Evolutionary conservation across 495 filamentous ascomycete species (phyloP).

Genomic region (Neurospora sp.): DNA sequence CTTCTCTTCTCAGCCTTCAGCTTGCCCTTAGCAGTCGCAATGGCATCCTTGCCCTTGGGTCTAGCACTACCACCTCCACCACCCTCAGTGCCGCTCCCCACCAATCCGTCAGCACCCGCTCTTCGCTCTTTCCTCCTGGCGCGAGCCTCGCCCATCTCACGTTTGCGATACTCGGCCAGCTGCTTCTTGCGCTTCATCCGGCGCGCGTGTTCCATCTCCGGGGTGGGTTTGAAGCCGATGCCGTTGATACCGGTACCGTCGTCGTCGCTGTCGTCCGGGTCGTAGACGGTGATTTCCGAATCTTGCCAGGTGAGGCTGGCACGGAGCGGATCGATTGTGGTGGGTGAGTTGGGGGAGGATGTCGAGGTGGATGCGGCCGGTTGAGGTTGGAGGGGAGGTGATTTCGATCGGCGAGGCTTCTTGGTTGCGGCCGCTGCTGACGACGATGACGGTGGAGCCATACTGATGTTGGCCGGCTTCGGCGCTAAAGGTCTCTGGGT

Average conservation of each 20-base stretch:
- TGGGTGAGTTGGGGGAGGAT: constrained; percentile 3
- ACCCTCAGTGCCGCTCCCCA: background rate
- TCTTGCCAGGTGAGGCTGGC: constrained; percentile 69
- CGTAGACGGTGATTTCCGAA: constrained; percentile 74
- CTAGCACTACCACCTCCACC: background rate
- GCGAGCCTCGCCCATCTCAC: constrained; percentile 77
- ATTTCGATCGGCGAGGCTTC: constrained; percentile 30
- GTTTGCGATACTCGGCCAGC: constrained; percentile 69
- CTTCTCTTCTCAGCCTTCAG: constrained; percentile 15
- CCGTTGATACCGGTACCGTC: constrained; percentile 80
- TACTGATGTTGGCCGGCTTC: constrained; percentile 3
- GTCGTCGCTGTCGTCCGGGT: constrained; percentile 61
- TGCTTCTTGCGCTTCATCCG: constrained; percentile 69
- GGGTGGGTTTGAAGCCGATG: constrained; percentile 82
- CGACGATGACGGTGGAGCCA: background rate
- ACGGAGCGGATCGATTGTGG: constrained; percentile 40
- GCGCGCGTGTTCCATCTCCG: constrained; percentile 68
- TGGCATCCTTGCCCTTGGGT: background rate
- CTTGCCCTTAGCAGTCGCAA: constrained; percentile 3
- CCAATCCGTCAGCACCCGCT: constrained; percentile 19
- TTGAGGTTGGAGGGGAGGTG: constrained; percentile 25
- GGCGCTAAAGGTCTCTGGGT: constrained; percentile 6
- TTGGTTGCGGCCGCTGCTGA: constrained; percentile 8
- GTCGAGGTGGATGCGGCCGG: background rate
- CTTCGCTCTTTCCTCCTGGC: constrained; percentile 59